These are phyloP conservation scores for Penicillium crystallinum DNA, from an alignment of 495 filamentous ascomycete genomes.

Conservation along the genomic window DNA sequence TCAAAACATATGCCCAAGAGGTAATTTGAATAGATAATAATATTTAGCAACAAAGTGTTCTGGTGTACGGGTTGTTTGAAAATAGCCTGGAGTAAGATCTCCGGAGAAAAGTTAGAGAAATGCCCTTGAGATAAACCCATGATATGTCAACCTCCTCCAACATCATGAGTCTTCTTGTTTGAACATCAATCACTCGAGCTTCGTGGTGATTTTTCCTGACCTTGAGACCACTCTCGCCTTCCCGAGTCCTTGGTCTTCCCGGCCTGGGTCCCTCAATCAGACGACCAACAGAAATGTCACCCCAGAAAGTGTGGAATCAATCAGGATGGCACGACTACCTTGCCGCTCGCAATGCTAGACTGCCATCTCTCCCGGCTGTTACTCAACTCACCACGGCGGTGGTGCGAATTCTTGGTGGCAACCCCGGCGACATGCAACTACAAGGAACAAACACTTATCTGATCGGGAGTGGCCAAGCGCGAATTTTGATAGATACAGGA, in stretches of 20 bases:
- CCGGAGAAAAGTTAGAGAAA: no score
- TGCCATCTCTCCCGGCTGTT: slow-evolving; percentile 35
- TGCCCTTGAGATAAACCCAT: no score
- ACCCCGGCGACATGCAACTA: slow-evolving; percentile 58
- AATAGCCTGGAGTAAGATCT: no score
- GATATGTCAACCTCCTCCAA: no score
- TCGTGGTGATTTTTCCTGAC: no score
- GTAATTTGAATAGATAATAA: no score
- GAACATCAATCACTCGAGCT: no score
- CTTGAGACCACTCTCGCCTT: background rate
- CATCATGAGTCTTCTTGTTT: no score
- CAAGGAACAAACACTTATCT: slow-evolving; percentile 76
- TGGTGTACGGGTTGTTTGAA: no score
- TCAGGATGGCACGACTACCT: slow-evolving; percentile 33
- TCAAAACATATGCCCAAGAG: no score
- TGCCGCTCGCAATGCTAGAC: slow-evolving; percentile 20
- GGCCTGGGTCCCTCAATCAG: background rate
- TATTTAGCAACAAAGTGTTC: no score
- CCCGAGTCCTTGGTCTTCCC: background rate
- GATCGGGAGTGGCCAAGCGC: slow-evolving; percentile 55
- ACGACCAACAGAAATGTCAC: background rate
- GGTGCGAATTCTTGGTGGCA: slow-evolving; percentile 54
- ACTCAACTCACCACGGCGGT: slow-evolving; percentile 38
- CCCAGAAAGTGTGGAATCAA: background rate
- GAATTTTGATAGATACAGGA: slow-evolving; percentile 69